A percentile compares a stretch with the other conserved stretches of the same genome.
These are phyloP conservation scores for Ramaria sp. DNA, from an alignment of 768 basidiomycete genomes.

Conservation along the genomic window DNA sequence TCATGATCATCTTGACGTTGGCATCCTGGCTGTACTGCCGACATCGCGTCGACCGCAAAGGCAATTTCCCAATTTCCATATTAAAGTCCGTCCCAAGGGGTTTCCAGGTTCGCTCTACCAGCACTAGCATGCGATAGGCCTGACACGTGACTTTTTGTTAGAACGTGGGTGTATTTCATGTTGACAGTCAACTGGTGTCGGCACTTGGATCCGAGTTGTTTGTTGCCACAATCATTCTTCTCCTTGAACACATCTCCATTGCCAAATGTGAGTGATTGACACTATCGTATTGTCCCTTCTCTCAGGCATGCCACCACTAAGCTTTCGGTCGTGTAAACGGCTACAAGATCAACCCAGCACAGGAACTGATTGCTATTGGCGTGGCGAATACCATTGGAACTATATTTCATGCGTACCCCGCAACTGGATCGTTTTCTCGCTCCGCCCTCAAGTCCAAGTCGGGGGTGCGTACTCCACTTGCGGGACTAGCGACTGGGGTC, in stretches of 20 bases:
- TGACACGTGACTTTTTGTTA: constrained; percentile 15
- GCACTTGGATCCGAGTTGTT: constrained; percentile 72
- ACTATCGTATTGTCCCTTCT: not conserved
- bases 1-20: constrained; percentile 77
- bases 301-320: constrained; percentile 19
- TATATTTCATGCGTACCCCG: constrained; percentile 85
- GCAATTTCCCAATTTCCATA: constrained; percentile 77
- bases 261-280: constrained; percentile 61
- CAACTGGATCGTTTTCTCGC: constrained; percentile 98
- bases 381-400: constrained; percentile 89
- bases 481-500: constrained; percentile 74
- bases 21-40: constrained; percentile 81
- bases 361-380: constrained; percentile 96
- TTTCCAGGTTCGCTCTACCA: constrained; percentile 42
- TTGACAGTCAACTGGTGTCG: constrained; percentile 40
- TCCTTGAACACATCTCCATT: constrained; percentile 95
- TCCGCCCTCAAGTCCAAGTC: constrained; percentile 93
- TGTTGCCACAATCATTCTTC: constrained; percentile 77
- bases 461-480: constrained; percentile 92
- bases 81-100: constrained; percentile 79
- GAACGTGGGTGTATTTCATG: constrained; percentile 36
- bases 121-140: not conserved
- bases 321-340: constrained; percentile 91
- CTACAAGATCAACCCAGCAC: constrained; percentile 90
- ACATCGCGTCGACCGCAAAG: constrained; percentile 41